phyloP scores from a whole-genome alignment of 2,329 filamentous ascomycete genomes.

The Diaporthe aspalathi region DNA sequence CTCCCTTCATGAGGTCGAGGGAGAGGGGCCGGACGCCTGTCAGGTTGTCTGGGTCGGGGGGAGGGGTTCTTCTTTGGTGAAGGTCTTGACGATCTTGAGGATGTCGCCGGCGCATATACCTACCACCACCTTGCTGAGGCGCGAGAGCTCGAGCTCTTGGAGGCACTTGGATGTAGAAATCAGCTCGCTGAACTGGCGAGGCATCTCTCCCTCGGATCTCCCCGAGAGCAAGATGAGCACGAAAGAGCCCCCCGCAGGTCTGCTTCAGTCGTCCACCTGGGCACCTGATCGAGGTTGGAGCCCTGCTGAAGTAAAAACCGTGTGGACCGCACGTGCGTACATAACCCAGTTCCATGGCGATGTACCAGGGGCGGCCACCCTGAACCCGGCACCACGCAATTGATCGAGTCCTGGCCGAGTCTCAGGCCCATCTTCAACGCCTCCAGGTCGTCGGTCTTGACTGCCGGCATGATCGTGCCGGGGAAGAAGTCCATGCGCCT shows the following conservation, averaged over 20 bases:
- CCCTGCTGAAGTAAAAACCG: background rate
- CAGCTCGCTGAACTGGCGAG: constrained; percentile 7
- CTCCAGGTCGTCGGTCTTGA: constrained; percentile 10
- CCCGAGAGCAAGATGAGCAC: constrained; percentile 2
- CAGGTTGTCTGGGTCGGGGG: constrained; percentile 1
- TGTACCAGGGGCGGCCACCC: constrained; percentile 2
- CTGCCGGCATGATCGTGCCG: background rate
- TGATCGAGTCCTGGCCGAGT: background rate
- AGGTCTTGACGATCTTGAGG: background rate
- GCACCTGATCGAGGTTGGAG: background rate
- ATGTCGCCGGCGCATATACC: background rate
- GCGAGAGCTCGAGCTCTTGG: background rate
- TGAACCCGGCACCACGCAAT: background rate
- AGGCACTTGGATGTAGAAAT: constrained; percentile 6
- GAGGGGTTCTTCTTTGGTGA: constrained; percentile 1
- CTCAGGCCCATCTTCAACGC: background rate
- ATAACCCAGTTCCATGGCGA: constrained; percentile 2
- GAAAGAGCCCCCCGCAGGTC: background rate
- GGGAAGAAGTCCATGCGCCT: constrained; percentile 9
- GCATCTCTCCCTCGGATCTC: background rate
- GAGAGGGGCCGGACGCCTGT: background rate
- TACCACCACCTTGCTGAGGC: constrained; percentile 2
- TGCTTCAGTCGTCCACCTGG: constrained; percentile 6
- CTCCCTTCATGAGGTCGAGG: constrained; percentile 1
- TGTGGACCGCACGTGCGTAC: background rate